Conservation (phyloP, 768 basidiomycete genomes). For the Cystofilobasidium ferigula region DNA sequence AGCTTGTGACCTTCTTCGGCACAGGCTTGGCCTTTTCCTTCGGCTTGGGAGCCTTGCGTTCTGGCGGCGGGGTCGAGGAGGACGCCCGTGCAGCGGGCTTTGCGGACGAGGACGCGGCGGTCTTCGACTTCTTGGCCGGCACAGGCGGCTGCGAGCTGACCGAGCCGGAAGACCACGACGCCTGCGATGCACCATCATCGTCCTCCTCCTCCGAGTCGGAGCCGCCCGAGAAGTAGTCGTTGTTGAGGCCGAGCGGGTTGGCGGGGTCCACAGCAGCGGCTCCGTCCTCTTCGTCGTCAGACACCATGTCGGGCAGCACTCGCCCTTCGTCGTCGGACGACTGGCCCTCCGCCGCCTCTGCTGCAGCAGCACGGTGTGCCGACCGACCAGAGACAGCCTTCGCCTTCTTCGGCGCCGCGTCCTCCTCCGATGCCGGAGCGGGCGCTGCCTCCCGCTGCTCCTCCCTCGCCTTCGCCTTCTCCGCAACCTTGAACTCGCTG, state of each 20-base stretch:
- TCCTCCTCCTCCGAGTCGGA: conserved; percentile 20
- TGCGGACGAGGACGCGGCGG: neutral
- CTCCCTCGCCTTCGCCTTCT: conserved; percentile 16
- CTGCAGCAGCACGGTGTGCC: too few species aligned
- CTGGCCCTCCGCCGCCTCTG: neutral
- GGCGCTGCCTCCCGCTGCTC: conserved; percentile 1
- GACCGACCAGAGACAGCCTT: too few species aligned
- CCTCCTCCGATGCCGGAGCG: neutral
- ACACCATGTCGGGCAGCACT: neutral
- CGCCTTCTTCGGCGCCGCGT: neutral
- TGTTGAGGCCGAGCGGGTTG: neutral
- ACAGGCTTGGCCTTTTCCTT: neutral
- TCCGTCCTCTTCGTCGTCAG: neutral
- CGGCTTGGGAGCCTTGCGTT: neutral
- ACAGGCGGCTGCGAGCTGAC: conserved; percentile 4
- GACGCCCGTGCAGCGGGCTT: neutral
- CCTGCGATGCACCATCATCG: conserved; percentile 6
- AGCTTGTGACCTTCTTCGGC: conserved; percentile 32
- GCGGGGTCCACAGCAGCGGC: too few species aligned
- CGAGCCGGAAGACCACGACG: conserved; percentile 24
- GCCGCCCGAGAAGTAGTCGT: neutral
- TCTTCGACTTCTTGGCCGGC: conserved; percentile 19
- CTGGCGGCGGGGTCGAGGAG: neutral
- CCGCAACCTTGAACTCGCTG: conserved; percentile 10
- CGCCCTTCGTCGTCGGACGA: neutral